Evolutionary conservation across 768 basidiomycete genomes (phyloP), one percentile per base, ranked within the genome.

Genomic region (Rhodotorula babjevae): DNA sequence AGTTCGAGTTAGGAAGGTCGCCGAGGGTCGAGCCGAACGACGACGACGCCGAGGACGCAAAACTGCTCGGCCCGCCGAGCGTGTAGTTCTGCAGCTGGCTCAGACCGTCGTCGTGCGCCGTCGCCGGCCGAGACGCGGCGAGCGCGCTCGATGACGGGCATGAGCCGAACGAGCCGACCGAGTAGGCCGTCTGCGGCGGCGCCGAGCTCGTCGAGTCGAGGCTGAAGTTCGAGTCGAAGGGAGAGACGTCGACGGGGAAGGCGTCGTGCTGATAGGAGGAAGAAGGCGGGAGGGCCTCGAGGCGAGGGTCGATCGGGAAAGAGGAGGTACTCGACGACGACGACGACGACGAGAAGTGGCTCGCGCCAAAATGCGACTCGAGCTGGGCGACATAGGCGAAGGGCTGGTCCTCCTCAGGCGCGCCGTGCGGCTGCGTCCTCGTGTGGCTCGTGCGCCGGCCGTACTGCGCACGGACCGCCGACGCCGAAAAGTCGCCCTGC

Each of bases 301-400:
- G 59, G 18, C 47, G 27, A 3, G 69, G 67, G 23, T 75, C 71
- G 71, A 75, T 18, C 11, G 52, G 23, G 65, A 16, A 50, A 9
- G 36, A 36, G 36, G 36, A 36, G 9, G 36, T 5, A 9, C 36
- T 36, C 0, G 50, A 55, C 36, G 9, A 3, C 50, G 25, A 25
- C 6, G 50, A 33, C n/a, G 11, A 9, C 52, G 52, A 3, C 29
- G 62, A 10, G 9, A 16, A 4, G 10, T 27, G 15, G 33, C 50
- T 36, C 1, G 5, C 36, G 36, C 40, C 49, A 11, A 31, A 1
- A 7, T 53, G n/a, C 7, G 40, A 46, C 2, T 75, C 46, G 61
- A 75, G 74, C 33, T 70, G 63, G 0, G 49, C 46, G 64, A 71
- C 68, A 67, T 31, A 75, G 18, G n/a, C 33, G 47, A 75, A 75